These are phyloP conservation scores for Nicotiana noctiflora DNA, from an alignment of 257 asterid species.

Conservation along the genomic window DNA sequence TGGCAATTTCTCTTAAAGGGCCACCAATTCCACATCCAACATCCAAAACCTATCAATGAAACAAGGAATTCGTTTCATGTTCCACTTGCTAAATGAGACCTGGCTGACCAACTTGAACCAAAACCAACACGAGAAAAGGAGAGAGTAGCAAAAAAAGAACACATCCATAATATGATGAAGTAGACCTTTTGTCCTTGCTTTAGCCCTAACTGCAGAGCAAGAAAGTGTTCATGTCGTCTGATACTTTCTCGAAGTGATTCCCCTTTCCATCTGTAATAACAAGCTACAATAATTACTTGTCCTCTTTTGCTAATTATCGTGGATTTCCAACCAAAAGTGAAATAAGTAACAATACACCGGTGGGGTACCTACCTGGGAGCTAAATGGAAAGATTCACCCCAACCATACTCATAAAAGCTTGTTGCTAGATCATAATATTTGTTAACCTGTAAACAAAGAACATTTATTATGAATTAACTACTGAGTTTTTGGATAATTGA, in stretches of 20 bases:
- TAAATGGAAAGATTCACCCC: slow-evolving; percentile 21
- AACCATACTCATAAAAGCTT: slow-evolving; percentile 16
- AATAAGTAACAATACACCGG: not conserved
- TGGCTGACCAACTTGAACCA: not conserved
- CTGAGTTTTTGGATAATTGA: not conserved
- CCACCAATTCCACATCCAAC: slow-evolving; percentile 23
- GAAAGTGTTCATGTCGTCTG: slow-evolving; percentile 13
- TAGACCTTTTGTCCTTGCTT: slow-evolving; percentile 14
- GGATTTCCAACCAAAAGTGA: not conserved
- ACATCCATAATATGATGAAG: not conserved
- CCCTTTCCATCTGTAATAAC: slow-evolving; percentile 13
- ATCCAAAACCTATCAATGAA: slow-evolving; percentile 12
- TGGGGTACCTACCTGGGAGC: slow-evolving; percentile 10
- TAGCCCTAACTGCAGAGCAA: slow-evolving; percentile 14
- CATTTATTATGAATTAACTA: not conserved
- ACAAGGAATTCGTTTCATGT: not conserved
- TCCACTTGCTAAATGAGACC: not conserved
- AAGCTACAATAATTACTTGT: not conserved
- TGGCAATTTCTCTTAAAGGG: slow-evolving; percentile 13
- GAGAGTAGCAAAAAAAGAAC: not conserved
- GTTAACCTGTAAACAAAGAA: slow-evolving; percentile 10
- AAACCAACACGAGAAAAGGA: not conserved
- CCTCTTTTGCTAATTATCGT: not conserved
- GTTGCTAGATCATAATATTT: slow-evolving; percentile 17
- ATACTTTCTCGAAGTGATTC: slow-evolving; percentile 19